Percentiles rank a stretch among this genome's conserved stretches.
phyloP scores from a whole-genome alignment of 345 rosid genomes.

The Populus ilicifolia region DNA sequence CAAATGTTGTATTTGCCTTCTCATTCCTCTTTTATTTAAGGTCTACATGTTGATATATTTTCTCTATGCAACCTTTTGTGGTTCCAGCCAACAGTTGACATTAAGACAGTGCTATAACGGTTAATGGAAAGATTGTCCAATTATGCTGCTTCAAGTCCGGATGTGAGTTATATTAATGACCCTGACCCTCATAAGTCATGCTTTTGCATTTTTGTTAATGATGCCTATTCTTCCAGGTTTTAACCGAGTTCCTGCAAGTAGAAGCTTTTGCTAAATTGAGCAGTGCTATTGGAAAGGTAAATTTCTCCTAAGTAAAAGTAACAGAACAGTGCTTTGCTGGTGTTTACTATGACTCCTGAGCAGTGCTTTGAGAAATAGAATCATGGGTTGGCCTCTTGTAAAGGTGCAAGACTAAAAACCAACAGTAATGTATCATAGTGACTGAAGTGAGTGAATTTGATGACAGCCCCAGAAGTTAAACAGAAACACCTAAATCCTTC shows the following conservation, averaged over 20 bases:
- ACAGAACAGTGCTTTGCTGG: background rate
- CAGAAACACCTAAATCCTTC: background rate
- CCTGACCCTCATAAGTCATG: background rate
- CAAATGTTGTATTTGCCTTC: background rate
- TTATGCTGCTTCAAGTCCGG: conserved; percentile 86
- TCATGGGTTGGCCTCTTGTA: background rate
- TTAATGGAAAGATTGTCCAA: conserved; percentile 94
- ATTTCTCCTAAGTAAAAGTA: background rate
- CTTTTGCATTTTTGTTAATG: background rate
- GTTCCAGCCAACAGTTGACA: conserved; percentile 83
- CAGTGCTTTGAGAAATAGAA: background rate
- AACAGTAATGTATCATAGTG: background rate
- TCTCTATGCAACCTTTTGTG: conserved; percentile 10
- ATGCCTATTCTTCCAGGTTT: conserved; percentile 36
- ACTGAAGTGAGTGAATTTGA: background rate
- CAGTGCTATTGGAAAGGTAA: conserved; percentile 94
- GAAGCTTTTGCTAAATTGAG: conserved; percentile 97
- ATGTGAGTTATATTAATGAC: conserved; percentile 14
- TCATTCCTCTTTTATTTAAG: background rate
- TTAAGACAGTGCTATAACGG: conserved; percentile 88
- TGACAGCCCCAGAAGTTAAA: background rate
- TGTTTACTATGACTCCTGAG: background rate
- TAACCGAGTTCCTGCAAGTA: conserved; percentile 93
- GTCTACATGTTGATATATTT: background rate
- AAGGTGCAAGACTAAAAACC: background rate